These are phyloP conservation scores for Dissophora globulifera DNA, from an alignment of 192 early-diverging fungal genomes.

Conservation along the genomic window DNA sequence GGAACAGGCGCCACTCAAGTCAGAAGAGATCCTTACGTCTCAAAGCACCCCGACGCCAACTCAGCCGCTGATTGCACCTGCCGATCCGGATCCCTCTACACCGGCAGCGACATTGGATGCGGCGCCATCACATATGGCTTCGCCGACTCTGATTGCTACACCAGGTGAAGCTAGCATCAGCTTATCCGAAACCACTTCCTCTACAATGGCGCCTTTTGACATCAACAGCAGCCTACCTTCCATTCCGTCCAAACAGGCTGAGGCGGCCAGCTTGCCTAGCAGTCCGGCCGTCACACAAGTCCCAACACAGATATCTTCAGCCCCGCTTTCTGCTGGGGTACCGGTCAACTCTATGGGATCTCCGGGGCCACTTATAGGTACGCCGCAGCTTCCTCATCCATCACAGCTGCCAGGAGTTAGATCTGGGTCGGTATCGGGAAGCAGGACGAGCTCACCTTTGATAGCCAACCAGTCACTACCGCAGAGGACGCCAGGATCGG, in stretches of 20 bases:
- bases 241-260: not conserved
- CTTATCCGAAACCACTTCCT: not conserved
- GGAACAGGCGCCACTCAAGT: not conserved
- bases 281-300: not conserved
- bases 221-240: not conserved
- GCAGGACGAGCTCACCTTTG: constrained; percentile 14
- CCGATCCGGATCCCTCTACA: too few species aligned
- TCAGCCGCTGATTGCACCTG: not conserved
- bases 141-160: too few species aligned
- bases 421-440: not conserved
- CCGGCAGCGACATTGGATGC: not conserved
- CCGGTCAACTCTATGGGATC: not conserved
- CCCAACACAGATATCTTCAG: constrained; percentile 1
- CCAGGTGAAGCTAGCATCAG: not conserved
- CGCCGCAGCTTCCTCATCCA: not conserved
- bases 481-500: constrained; percentile 5
- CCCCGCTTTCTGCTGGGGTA: not conserved
- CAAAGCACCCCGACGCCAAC: not conserved
- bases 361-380: not conserved
- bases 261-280: not conserved
- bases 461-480: constrained; percentile 3
- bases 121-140: too few species aligned
- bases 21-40: not conserved
- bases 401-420: not conserved
- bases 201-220: not conserved